phyloP scores from a whole-genome alignment of 306 rosid genomes.

The Comarum palustre region DNA sequence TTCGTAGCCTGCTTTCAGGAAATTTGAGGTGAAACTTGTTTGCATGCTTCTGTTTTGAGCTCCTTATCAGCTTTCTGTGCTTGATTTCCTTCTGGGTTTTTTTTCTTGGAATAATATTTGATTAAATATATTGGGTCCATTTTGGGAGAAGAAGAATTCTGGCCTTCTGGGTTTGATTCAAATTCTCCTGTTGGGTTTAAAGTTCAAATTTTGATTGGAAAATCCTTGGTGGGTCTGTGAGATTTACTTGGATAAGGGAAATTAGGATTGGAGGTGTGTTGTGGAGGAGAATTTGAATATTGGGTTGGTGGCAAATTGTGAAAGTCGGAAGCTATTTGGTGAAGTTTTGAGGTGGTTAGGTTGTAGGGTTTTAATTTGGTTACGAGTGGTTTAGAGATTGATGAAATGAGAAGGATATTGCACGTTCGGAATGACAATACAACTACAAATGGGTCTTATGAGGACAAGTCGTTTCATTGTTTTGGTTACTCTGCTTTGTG shows the following conservation, averaged over 20 bases:
- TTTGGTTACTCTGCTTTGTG: constrained; percentile 45
- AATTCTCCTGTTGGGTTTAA: not conserved
- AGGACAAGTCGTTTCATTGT: constrained; percentile 51
- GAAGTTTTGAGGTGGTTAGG: constrained; percentile 29
- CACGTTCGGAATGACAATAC: constrained; percentile 44
- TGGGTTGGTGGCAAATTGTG: constrained; percentile 26
- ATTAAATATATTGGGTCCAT: constrained; percentile 28
- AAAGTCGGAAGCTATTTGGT: constrained; percentile 28
- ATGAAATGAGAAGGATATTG: constrained; percentile 49
- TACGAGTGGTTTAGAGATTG: constrained; percentile 36
- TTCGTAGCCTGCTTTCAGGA: constrained; percentile 7
- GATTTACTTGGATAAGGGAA: constrained; percentile 20
- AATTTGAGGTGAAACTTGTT: constrained; percentile 20
- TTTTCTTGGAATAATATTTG: constrained; percentile 7
- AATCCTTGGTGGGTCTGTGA: constrained; percentile 35
- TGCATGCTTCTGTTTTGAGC: constrained; percentile 22
- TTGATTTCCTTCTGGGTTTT: constrained; percentile 20
- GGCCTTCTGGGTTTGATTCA: constrained; percentile 5
- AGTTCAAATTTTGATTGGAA: constrained; percentile 25
- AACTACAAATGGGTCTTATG: constrained; percentile 43
- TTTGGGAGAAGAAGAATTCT: constrained; percentile 1
- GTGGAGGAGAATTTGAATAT: constrained; percentile 24
- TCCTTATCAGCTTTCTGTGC: constrained; percentile 10
- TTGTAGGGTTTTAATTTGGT: constrained; percentile 35
- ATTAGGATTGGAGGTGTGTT: constrained; percentile 16